phyloP scores from a whole-genome alignment of 306 rosid genomes.

The Canavalia gladiata region DNA sequence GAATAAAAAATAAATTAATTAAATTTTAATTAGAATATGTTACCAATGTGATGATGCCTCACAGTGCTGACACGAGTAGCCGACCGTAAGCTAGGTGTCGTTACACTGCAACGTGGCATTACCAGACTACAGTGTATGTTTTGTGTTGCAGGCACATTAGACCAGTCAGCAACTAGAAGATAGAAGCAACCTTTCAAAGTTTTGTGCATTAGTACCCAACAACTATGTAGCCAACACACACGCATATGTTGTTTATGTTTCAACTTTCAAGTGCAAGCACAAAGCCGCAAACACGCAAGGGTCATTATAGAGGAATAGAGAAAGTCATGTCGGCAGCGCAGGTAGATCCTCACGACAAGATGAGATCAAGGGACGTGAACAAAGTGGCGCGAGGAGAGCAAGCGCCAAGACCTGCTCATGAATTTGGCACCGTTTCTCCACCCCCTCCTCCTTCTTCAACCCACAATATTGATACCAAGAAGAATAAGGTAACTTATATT shows the following conservation, averaged over 20 bases:
- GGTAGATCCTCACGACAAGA: slow-evolving; percentile 64
- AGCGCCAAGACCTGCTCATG: slow-evolving; percentile 67
- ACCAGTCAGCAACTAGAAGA: background rate
- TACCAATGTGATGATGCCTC: background rate
- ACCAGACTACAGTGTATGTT: background rate
- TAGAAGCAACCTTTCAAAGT: background rate
- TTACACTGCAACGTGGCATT: slow-evolving; percentile 41
- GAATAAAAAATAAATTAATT: too few species aligned
- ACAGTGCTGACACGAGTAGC: background rate
- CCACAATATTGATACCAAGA: background rate
- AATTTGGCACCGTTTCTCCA: slow-evolving; percentile 61
- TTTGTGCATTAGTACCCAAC: background rate
- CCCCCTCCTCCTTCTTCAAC: slow-evolving; percentile 53
- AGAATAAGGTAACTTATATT: background rate
- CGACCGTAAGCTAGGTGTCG: slow-evolving; percentile 40
- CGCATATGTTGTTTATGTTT: too few species aligned
- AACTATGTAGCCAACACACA: background rate
- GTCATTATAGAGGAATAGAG: background rate
- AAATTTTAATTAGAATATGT: too few species aligned
- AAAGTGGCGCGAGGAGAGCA: slow-evolving; percentile 63
- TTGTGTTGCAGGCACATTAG: background rate
- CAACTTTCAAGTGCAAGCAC: background rate
- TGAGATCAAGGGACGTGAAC: slow-evolving; percentile 64
- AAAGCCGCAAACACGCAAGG: background rate
- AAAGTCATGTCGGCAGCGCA: slow-evolving; percentile 49